phyloP scores from a whole-genome alignment of 2,329 filamentous ascomycete species.

The Calonectria ilicicola region DNA sequence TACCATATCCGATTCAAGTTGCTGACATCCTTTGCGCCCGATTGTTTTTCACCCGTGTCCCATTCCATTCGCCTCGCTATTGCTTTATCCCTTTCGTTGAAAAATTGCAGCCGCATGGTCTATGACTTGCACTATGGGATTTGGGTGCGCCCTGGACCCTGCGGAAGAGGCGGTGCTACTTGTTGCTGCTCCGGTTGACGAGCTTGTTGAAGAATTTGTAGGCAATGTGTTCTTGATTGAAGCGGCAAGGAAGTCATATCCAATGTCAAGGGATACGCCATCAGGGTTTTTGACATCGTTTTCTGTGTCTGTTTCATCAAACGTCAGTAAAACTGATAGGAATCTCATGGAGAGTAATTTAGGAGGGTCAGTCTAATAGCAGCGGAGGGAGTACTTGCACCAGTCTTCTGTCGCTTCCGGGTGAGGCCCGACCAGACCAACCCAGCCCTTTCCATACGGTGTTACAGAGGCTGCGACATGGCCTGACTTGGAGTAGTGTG shows the following conservation, averaged over 20 bases:
- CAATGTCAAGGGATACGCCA: slow-evolving; percentile 37
- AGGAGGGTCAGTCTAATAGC: background rate
- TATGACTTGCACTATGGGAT: background rate
- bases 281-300: slow-evolving; percentile 32
- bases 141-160: background rate
- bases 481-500: slow-evolving; percentile 35
- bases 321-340: background rate
- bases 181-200: background rate
- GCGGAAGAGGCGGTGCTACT: background rate
- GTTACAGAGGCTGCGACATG: slow-evolving; percentile 40
- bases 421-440: slow-evolving; percentile 41
- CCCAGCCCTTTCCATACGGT: slow-evolving; percentile 36
- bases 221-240: background rate
- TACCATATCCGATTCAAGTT: no score
- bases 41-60: background rate
- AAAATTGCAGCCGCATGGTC: background rate
- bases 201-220: background rate
- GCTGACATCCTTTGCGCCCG: no score
- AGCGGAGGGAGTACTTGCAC: slow-evolving; percentile 32
- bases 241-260: slow-evolving; percentile 37
- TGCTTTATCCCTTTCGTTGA: background rate
- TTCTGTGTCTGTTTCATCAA: background rate
- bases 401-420: slow-evolving; percentile 40
- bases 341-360: background rate
- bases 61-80: no score